Evolutionary conservation across 1,139 yeast genomes (phyloP), one percentile per base, ranked within the genome.

Genomic region (Saccharomyces uvarum): DNA sequence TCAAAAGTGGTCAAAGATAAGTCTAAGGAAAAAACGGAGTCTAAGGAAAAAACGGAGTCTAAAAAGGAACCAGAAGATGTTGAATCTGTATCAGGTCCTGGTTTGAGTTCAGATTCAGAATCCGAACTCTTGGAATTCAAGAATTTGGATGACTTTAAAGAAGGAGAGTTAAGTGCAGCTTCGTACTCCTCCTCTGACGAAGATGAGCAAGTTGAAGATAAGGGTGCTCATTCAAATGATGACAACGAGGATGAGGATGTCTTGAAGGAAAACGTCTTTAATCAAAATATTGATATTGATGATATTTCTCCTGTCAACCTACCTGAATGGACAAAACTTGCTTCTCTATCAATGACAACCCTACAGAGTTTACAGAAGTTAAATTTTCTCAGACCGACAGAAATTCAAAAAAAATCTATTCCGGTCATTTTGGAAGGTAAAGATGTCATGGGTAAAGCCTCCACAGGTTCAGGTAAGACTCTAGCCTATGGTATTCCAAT

Each of bases 391-490:
- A 72, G 75, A 33, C 98, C 99, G 8, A 91, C 98, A 0, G 88
- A 84, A 31, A 90, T 93, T 65, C 99, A 93, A 72, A 77, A 75
- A 58, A 75, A 75, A 57, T 76, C 93, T n/a, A 84, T 93, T 53
- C 97, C 98, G 1, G 68, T 77, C 32, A 89, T 95, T 2, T 60
- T 88, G 13, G 74, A 77, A 38, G 95, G 93, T 4, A 77, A 77
- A 51, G 98, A 93, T 70, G 81, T 93, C 8, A 82, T 95, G 61
- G 99, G 99, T 55, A 95, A 93, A 66, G 99, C 99, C 9, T 86
- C 95, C 7, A 95, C 99, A 0, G 99, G 99, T 69, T 89, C 97
- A 0, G 99, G 99, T 77, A 93, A 93, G 68, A 93, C 99, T 0
- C 75, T 91, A 55, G 99, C 99, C 0, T 93, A 89, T 68, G 97